Evolutionary conservation across 495 filamentous ascomycete genomes (phyloP).

Genomic region (Penicillium coprophilum): DNA sequence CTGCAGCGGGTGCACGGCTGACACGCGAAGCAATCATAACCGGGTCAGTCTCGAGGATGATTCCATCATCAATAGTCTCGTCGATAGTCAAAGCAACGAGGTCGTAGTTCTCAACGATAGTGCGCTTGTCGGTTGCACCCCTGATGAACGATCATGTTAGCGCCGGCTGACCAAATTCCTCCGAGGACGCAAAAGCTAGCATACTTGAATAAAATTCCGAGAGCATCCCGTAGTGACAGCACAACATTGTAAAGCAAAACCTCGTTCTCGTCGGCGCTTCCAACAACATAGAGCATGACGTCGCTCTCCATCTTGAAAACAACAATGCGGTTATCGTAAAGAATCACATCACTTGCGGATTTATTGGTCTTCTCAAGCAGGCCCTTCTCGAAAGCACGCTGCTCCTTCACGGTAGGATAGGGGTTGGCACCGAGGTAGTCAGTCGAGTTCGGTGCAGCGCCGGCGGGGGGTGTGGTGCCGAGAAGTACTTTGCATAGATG

Average conservation of each 20-base stretch:
- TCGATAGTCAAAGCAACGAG: constrained; percentile 87
- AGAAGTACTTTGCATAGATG: constrained; percentile 96
- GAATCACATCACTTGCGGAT: constrained; percentile 88
- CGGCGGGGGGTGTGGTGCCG: constrained; percentile 73
- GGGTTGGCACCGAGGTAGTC: constrained; percentile 68
- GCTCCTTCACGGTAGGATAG: constrained; percentile 86
- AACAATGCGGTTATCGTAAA: constrained; percentile 92
- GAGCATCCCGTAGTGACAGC: constrained; percentile 79
- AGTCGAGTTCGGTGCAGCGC: constrained; percentile 48
- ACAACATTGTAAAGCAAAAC: constrained; percentile 93
- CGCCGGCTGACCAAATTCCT: neutral
- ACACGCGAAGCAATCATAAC: constrained; percentile 88
- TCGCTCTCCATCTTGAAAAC: constrained; percentile 98
- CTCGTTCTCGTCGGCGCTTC: constrained; percentile 91
- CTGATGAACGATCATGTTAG: constrained; percentile 40
- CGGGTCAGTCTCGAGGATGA: constrained; percentile 95
- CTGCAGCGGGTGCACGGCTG: constrained; percentile 86
- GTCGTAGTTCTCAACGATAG: constrained; percentile 97
- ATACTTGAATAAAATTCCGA: constrained; percentile 91
- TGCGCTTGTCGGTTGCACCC: constrained; percentile 94
- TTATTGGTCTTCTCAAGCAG: constrained; percentile 95
- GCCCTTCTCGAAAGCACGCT: constrained; percentile 95
- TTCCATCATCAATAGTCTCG: constrained; percentile 94
- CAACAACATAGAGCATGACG: constrained; percentile 95
- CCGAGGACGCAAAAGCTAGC: constrained; percentile 45